phyloP scores from a whole-genome alignment of 768 basidiomycete species.

The Macrolepiota fuliginosa region DNA sequence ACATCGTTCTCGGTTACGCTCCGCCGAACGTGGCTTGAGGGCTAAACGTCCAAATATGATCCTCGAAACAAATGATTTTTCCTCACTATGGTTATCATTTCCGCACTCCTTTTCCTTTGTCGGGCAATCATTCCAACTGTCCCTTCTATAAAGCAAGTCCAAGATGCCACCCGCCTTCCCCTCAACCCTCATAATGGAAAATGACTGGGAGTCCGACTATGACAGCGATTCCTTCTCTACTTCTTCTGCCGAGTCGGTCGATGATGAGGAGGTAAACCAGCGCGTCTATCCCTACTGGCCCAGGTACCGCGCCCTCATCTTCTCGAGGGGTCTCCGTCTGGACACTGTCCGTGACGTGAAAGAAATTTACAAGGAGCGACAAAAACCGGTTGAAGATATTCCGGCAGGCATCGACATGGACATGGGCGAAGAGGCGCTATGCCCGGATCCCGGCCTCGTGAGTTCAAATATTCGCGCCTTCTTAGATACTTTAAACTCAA shows the following conservation, averaged over 20 bases:
- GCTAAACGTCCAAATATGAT: constrained; percentile 28
- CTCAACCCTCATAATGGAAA: constrained; percentile 16
- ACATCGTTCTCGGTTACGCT: constrained; percentile 24
- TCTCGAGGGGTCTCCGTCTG: constrained; percentile 54
- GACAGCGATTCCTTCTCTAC: constrained; percentile 34
- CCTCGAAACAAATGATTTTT: constrained; percentile 26
- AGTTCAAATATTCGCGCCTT: constrained; percentile 22
- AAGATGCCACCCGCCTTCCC: constrained; percentile 16
- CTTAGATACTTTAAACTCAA: constrained; percentile 11
- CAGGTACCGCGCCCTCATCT: constrained; percentile 45
- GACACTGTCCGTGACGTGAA: constrained; percentile 71
- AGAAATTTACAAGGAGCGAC: constrained; percentile 41
- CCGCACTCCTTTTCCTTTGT: constrained; percentile 21
- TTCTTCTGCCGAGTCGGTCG: constrained; percentile 46
- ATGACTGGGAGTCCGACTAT: constrained; percentile 22
- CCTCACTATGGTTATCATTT: constrained; percentile 28
- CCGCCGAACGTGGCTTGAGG: constrained; percentile 31
- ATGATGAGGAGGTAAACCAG: constrained; percentile 57
- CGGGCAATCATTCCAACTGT: constrained; percentile 9
- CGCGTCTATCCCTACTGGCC: constrained; percentile 65
- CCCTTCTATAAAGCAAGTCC: constrained; percentile 15
- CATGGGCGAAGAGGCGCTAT: constrained; percentile 57
- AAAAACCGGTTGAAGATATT: constrained; percentile 28
- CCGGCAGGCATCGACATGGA: constrained; percentile 25
- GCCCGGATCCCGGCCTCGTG: constrained; percentile 71